Evolutionary conservation across 2,329 filamentous ascomycete species (phyloP), one percentile per base, ranked within the genome.

Genomic region (Pseudogymnoascus destructans): DNA sequence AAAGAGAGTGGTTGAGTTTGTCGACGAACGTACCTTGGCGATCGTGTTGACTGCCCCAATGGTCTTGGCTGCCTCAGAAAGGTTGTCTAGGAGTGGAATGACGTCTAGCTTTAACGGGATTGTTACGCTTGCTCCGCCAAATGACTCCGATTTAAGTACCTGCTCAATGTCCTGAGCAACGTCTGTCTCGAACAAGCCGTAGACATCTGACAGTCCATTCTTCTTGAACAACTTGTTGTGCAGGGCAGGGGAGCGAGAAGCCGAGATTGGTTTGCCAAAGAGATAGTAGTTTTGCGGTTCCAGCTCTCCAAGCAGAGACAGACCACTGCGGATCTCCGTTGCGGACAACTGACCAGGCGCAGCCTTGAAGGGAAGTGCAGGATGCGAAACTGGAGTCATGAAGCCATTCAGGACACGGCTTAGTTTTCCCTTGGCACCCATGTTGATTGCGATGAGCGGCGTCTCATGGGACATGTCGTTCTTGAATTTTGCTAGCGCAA

Each of bases 11-110:
- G 72, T 52, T 6, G 64, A 59, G 10, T 49, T 11, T n/a, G 42
- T 23, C 21, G 40, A 32, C 33, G 42, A 54, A 13, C 11, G 62
- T 2, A 80, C 68, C 0, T 87, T 84, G 25, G 95, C 81, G 66
- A 98, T 86, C 15, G 93, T 98, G 74, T 98, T 98, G 63, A 97
- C 86, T 2, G 93, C 93, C 19, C 93, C 93, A 61, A 98, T 96
- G 27, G 81, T 76, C 63, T 81, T 80, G 11, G 90, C 92, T 58
- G 93, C 85, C 27, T 85, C 80, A 0, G 89, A 85, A 59, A 96
- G 77, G 57, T 85, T 82, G 68, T 97, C 90, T 11, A 98, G 75
- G 4, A 92, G 73, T 0, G 80, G 77, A 73, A 95, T 89, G 59
- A 97, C 83, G 65, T 95, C 89, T 27, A 93, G 76, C 74, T 98